Percentiles rank a stretch among this genome's conserved stretches.
phyloP scores from a whole-genome alignment of 2,329 filamentous ascomycete genomes.

The Curvularia eragrostidis region DNA sequence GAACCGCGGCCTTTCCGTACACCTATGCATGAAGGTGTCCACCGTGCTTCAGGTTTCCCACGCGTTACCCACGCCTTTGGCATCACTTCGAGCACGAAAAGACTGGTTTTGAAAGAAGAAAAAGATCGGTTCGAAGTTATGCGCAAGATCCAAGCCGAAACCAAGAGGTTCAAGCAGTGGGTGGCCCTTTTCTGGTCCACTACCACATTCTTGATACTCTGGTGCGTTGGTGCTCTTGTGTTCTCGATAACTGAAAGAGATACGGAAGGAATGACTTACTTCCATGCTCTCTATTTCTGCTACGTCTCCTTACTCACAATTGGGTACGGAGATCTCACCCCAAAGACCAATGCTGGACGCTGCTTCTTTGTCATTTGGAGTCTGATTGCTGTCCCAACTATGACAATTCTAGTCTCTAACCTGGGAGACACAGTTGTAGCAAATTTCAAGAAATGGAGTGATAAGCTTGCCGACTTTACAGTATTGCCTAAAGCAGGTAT shows the following conservation, averaged over 20 bases:
- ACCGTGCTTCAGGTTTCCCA: constrained; percentile 12
- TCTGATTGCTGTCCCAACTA: constrained; percentile 81
- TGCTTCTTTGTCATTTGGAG: constrained; percentile 96
- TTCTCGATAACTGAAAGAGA: constrained; percentile 69
- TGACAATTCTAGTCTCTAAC: constrained; percentile 71
- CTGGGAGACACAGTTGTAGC: constrained; percentile 80
- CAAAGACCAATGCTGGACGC: constrained; percentile 77
- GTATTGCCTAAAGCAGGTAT: constrained; percentile 66
- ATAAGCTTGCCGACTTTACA: constrained; percentile 68
- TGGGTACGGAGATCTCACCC: constrained; percentile 82
- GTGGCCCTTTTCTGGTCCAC: constrained; percentile 72
- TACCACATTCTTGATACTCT: constrained; percentile 73
- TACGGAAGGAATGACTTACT: constrained; percentile 71
- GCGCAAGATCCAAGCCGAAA: constrained; percentile 76
- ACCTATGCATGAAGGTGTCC: constrained; percentile 26
- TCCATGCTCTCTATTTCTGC: constrained; percentile 82
- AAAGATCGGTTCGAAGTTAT: constrained; percentile 78
- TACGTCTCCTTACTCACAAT: constrained; percentile 85
- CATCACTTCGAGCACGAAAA: constrained; percentile 49
- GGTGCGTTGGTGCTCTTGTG: constrained; percentile 79
- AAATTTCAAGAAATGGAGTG: constrained; percentile 68
- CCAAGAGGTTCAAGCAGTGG: constrained; percentile 74
- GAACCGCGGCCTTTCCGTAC: constrained; percentile 31
- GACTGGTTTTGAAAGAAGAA: constrained; percentile 64
- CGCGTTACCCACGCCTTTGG: constrained; percentile 19